Conservation (phyloP, 2,329 filamentous ascomycete genomes). For the Cladophialophora psammophila region DNA sequence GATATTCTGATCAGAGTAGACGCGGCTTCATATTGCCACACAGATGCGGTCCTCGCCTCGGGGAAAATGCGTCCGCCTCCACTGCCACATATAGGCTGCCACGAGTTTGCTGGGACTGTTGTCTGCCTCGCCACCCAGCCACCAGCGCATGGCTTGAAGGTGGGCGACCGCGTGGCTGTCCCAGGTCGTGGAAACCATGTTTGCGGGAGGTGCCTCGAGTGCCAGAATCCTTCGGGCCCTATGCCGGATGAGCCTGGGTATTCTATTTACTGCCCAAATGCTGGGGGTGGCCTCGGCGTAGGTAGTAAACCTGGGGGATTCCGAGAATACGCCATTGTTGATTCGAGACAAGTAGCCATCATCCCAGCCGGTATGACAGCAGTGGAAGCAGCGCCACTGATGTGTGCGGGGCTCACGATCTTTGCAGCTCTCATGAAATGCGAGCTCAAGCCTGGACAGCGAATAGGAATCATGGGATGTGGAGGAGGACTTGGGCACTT, state of each 20-base stretch:
- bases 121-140: slow-evolving; percentile 39
- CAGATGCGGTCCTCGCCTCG: slow-evolving; percentile 49
- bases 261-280: slow-evolving; percentile 55
- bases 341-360: slow-evolving; percentile 37
- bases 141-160: slow-evolving; percentile 2
- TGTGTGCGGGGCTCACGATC: slow-evolving; percentile 38
- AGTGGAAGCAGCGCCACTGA: slow-evolving; percentile 31
- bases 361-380: slow-evolving; percentile 39
- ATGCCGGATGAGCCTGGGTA: slow-evolving; percentile 27
- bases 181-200: slow-evolving; percentile 27
- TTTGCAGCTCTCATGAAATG: slow-evolving; percentile 30
- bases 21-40: slow-evolving; percentile 59
- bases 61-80: slow-evolving; percentile 48
- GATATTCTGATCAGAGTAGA: slow-evolving; percentile 57
- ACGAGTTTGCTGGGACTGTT: slow-evolving; percentile 57
- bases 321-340: slow-evolving; percentile 40
- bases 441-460: slow-evolving; percentile 40
- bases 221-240: slow-evolving; percentile 20
- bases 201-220: slow-evolving; percentile 28
- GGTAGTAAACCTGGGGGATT: slow-evolving; percentile 37
- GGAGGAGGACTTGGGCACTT: slow-evolving; percentile 79
- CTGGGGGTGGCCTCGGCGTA: slow-evolving; percentile 58
- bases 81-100: slow-evolving; percentile 54
- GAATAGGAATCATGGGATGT: slow-evolving; percentile 72
- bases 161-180: slow-evolving; percentile 26